phyloP scores from a whole-genome alignment of 768 basidiomycete genomes.

The Auricularia cornea region DNA sequence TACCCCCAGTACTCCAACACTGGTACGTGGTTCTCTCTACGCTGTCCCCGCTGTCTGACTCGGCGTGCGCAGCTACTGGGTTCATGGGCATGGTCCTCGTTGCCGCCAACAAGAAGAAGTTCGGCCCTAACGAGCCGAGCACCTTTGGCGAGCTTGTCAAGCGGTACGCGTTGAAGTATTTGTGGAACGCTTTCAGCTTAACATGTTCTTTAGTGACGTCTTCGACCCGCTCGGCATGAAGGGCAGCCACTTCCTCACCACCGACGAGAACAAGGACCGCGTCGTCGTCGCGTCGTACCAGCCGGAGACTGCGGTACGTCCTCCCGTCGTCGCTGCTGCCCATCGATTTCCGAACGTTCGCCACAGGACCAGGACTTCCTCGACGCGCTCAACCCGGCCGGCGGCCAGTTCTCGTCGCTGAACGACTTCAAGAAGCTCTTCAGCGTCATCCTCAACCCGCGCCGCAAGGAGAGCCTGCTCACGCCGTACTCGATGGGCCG shows the following conservation, averaged over 20 bases:
- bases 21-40: slow-evolving; percentile 9
- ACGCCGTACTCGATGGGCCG: slow-evolving; percentile 16
- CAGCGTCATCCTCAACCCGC: slow-evolving; percentile 38
- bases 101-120: slow-evolving; percentile 20
- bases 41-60: too few species aligned
- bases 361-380: slow-evolving; percentile 35
- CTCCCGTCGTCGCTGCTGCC: not conserved
- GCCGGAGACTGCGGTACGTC: slow-evolving; percentile 3
- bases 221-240: slow-evolving; percentile 40
- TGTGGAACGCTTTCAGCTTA: not conserved
- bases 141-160: slow-evolving; percentile 38
- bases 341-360: not conserved
- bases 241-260: slow-evolving; percentile 34
- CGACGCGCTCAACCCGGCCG: slow-evolving; percentile 35
- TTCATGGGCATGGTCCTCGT: slow-evolving; percentile 31
- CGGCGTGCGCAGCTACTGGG: slow-evolving; percentile 8
- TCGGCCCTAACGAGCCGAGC: slow-evolving; percentile 12
- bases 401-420: slow-evolving; percentile 45
- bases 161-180: slow-evolving; percentile 6
- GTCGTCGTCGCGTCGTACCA: slow-evolving; percentile 27
- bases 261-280: slow-evolving; percentile 24
- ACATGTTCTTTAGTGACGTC: slow-evolving; percentile 25
- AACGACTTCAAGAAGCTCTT: slow-evolving; percentile 36
- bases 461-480: slow-evolving; percentile 12
- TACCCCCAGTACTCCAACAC: slow-evolving; percentile 38